A percentile compares a stretch with the other conserved stretches of the same genome.
Evolutionary conservation across 1,284 basidiomycete species (phyloP).

Genomic region (Rhodofomes roseus): DNA sequence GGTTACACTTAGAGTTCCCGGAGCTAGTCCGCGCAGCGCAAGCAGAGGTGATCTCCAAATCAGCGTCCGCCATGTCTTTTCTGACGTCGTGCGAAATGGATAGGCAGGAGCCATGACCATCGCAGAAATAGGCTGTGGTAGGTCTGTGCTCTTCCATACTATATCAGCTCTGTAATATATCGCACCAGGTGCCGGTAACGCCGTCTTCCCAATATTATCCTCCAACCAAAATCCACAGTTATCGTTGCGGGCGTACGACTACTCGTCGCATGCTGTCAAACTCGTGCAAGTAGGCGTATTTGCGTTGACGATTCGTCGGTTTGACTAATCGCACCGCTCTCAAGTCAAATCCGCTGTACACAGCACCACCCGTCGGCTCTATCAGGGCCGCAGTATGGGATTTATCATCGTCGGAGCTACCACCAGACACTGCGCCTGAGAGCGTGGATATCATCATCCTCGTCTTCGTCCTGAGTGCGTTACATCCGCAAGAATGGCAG

Average conservation of each 20-base stretch:
- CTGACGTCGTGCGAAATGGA: slow-evolving; percentile 7
- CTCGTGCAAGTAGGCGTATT: slow-evolving; percentile 72
- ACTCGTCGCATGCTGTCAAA: slow-evolving; percentile 84
- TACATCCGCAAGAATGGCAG: slow-evolving; percentile 93
- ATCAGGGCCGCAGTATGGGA: slow-evolving; percentile 92
- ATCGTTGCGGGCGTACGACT: slow-evolving; percentile 82
- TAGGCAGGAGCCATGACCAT: slow-evolving; percentile 77
- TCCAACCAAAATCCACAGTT: slow-evolving; percentile 83
- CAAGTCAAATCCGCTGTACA: slow-evolving; percentile 71
- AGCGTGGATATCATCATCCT: slow-evolving; percentile 88
- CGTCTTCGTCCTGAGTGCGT: slow-evolving; percentile 92
- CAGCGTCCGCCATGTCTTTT: slow-evolving; percentile 4
- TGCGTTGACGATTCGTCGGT: background rate
- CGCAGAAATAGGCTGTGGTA: slow-evolving; percentile 86
- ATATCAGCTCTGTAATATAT: slow-evolving; percentile 4
- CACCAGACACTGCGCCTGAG: slow-evolving; percentile 57
- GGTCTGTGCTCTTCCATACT: slow-evolving; percentile 14
- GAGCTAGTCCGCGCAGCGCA: slow-evolving; percentile 73
- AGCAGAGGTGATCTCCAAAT: slow-evolving; percentile 45
- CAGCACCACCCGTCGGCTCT: slow-evolving; percentile 59
- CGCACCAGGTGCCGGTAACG: slow-evolving; percentile 81
- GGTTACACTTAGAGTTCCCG: slow-evolving; percentile 91
- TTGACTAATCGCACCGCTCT: background rate
- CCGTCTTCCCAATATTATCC: slow-evolving; percentile 85
- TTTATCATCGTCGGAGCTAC: slow-evolving; percentile 67